Evolutionary conservation across 2,329 filamentous ascomycete species (phyloP).

Genomic region (Didymella keratinophila): DNA sequence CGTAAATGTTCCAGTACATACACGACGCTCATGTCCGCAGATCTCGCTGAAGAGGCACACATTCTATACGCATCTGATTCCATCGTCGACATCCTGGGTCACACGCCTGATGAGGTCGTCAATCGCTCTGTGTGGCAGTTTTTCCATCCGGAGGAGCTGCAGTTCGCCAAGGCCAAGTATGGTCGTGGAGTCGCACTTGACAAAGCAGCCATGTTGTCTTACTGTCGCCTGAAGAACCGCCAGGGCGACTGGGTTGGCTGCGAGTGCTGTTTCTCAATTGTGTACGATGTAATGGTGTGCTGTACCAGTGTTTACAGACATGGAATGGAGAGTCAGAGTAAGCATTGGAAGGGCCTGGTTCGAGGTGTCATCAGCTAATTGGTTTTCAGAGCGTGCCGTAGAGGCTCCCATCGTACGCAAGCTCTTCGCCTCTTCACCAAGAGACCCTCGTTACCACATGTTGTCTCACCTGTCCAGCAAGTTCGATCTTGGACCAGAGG

Average conservation of each 20-base stretch:
- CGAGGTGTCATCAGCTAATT: slow-evolving; percentile 16
- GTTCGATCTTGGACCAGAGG: slow-evolving; percentile 66
- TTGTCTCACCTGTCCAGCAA: slow-evolving; percentile 83
- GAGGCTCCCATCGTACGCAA: slow-evolving; percentile 81
- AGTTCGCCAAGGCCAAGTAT: slow-evolving; percentile 76
- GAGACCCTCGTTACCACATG: slow-evolving; percentile 90
- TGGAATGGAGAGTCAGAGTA: slow-evolving; percentile 76
- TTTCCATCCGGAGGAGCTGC: slow-evolving; percentile 83
- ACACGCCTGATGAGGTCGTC: slow-evolving; percentile 76
- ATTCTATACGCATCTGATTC: slow-evolving; percentile 87
- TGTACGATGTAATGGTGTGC: slow-evolving; percentile 86
- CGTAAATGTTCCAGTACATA: slow-evolving; percentile 6
- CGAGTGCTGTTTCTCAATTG: slow-evolving; percentile 89
- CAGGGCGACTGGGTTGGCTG: slow-evolving; percentile 78
- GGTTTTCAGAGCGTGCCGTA: slow-evolving; percentile 72
- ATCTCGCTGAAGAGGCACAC: slow-evolving; percentile 76
- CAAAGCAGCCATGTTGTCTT: slow-evolving; percentile 84
- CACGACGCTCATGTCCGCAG: slow-evolving; percentile 54
- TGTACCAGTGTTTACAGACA: slow-evolving; percentile 80
- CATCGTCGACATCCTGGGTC: slow-evolving; percentile 82
- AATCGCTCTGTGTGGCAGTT: slow-evolving; percentile 84
- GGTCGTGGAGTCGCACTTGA: slow-evolving; percentile 77
- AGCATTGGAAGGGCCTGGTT: slow-evolving; percentile 48
- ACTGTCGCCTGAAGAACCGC: slow-evolving; percentile 74
- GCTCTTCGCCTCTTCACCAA: slow-evolving; percentile 80